A percentile compares a stretch with the other conserved stretches of the same genome.
These are phyloP conservation scores for Lactifluus hygrophoroides DNA, from an alignment of 768 basidiomycete genomes.

Conservation along the genomic window DNA sequence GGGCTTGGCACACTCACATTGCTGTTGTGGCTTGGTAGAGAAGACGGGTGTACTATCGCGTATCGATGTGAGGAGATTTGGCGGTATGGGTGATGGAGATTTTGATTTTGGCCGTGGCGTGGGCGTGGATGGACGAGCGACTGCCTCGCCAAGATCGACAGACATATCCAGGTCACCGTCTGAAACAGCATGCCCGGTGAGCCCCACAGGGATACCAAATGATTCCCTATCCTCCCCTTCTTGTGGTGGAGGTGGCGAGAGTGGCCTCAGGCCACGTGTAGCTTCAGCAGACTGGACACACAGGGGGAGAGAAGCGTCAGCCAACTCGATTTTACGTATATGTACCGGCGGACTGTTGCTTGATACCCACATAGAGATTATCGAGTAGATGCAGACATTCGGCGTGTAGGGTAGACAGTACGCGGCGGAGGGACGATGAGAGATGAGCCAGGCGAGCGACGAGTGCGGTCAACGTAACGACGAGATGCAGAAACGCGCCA, in stretches of 20 bases:
- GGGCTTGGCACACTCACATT: not conserved
- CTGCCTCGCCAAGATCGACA: conserved; percentile 6
- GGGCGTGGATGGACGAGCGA: not conserved
- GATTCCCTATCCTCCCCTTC: not conserved
- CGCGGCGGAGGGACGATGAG: not conserved
- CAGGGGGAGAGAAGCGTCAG: not conserved
- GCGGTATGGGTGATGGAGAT: not conserved
- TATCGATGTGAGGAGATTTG: not conserved
- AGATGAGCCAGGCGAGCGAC: conserved; percentile 41
- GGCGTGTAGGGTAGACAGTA: not conserved
- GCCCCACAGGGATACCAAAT: not conserved
- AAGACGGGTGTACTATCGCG: not conserved
- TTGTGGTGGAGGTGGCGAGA: not conserved
- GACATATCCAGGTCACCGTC: conserved; percentile 7
- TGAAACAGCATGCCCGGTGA: not conserved
- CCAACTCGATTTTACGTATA: not conserved
- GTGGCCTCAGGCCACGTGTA: not conserved
- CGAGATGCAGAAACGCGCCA: conserved; percentile 62
- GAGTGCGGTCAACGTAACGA: conserved; percentile 54
- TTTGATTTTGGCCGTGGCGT: not conserved
- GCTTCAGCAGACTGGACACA: not conserved
- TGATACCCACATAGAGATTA: conserved; percentile 8
- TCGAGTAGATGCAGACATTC: conserved; percentile 3
- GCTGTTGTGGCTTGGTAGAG: not conserved
- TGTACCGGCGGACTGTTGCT: not conserved